Conservation (phyloP, 352 stramenopile species). For the Phytophthora nicotianae region DNA sequence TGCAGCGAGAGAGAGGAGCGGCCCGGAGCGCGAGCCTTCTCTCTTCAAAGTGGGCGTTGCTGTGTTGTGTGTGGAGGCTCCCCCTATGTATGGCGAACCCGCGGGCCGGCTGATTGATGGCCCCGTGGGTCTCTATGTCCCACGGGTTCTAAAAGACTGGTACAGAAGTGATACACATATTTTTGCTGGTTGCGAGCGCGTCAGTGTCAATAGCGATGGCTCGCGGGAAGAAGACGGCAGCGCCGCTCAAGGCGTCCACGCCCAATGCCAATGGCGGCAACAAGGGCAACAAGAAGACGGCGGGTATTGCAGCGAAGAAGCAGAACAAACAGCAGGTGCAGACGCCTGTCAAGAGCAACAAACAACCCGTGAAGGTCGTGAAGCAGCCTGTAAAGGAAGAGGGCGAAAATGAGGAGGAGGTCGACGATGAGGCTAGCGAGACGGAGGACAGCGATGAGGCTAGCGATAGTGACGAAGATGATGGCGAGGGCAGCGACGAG, state of each 20-base stretch:
- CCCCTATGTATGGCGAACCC: slow-evolving; percentile 11
- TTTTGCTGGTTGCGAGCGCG: slow-evolving; percentile 42
- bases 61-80: slow-evolving; percentile 29
- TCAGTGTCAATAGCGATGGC: slow-evolving; percentile 41
- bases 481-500: slow-evolving; percentile 66
- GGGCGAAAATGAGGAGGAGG: slow-evolving; percentile 28
- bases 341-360: slow-evolving; percentile 6
- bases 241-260: slow-evolving; percentile 49
- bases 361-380: slow-evolving; percentile 26
- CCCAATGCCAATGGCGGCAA: slow-evolving; percentile 19
- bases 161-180: slow-evolving; percentile 26
- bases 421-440: slow-evolving; percentile 47
- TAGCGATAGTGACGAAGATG: slow-evolving; percentile 67
- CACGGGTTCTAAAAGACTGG: slow-evolving; percentile 3
- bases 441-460: slow-evolving; percentile 76
- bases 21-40: slow-evolving; percentile 28
- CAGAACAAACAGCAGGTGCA: slow-evolving; percentile 32
- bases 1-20: slow-evolving; percentile 21
- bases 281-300: slow-evolving; percentile 36
- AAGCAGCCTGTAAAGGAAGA: slow-evolving; percentile 30
- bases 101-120: slow-evolving; percentile 5
- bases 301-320: slow-evolving; percentile 31
- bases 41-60: slow-evolving; percentile 37
- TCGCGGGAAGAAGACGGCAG: slow-evolving; percentile 41
- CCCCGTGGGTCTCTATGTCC: slow-evolving; percentile 3